Percentiles rank a stretch among this genome's conserved stretches.
Conservation (phyloP, 2,329 filamentous ascomycete species). For the Neofusicoccum umdonicola region DNA sequence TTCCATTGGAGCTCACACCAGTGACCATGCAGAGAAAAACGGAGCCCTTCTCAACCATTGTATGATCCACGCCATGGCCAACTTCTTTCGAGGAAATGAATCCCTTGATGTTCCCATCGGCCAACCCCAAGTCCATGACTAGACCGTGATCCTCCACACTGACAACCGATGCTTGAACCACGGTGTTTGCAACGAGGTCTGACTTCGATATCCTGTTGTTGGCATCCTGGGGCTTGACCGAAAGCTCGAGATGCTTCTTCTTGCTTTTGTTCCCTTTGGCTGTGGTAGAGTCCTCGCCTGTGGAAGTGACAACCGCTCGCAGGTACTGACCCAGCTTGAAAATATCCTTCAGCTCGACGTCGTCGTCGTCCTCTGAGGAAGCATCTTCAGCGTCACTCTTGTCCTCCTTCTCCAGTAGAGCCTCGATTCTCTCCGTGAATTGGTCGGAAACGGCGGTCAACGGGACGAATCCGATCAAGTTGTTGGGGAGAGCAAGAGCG, state of each 20-base stretch:
- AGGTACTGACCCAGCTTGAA: constrained; percentile 87
- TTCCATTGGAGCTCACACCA: constrained; percentile 71
- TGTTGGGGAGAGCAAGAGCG: constrained; percentile 84
- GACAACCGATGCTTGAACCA: constrained; percentile 80
- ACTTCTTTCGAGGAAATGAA: constrained; percentile 86
- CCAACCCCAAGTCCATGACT: constrained; percentile 85
- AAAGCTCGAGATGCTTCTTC: constrained; percentile 83
- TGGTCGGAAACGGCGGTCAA: constrained; percentile 86
- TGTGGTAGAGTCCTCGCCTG: constrained; percentile 60
- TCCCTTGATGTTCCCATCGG: constrained; percentile 65
- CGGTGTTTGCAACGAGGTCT: constrained; percentile 71
- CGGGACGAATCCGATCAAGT: constrained; percentile 82
- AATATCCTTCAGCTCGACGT: constrained; percentile 70
- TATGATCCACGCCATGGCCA: constrained; percentile 61
- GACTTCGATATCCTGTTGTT: constrained; percentile 73
- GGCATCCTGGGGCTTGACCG: constrained; percentile 72
- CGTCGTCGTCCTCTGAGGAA: constrained; percentile 52
- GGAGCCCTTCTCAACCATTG: constrained; percentile 73
- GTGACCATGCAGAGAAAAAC: constrained; percentile 82
- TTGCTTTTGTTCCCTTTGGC: constrained; percentile 52
- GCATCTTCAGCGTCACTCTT: constrained; percentile 53
- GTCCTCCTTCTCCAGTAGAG: constrained; percentile 59
- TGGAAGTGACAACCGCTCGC: constrained; percentile 78
- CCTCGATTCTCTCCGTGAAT: constrained; percentile 73
- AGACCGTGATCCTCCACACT: constrained; percentile 97